Base-by-base conservation (phyloP, 345 rosid species). In the Cardamine chenopodiifolia region DNA sequence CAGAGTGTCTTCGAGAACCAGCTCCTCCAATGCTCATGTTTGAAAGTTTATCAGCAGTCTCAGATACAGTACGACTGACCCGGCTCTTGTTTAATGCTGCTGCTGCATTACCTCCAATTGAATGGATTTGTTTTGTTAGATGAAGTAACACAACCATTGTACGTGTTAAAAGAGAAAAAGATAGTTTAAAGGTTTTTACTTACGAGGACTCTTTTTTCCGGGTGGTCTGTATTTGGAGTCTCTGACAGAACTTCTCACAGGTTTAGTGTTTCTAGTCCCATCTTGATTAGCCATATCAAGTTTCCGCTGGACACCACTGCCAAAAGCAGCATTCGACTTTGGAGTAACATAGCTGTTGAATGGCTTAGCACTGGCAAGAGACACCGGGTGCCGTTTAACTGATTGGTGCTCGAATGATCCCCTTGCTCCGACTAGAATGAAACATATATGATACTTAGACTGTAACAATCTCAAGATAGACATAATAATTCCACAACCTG, bases 151-250 rank as follows among this genome's bases (percentile, higher is more conserved):
- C 47, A 77, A 56, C 37, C 31, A 47, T 29, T 34, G 31, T 45
- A 39, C 11, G 25, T 17, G 17, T n/a, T 62, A 13, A 35, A 53
- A 23, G 28, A 25, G 10, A n/a, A 7, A 44, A 10, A 9, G n/a
- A 13, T 18, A 5, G 15, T 23, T 63, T 20, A 1, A 4, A 68
- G 40, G 17, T 18, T 60, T 59, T 76, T 64, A 79, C 96, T 87
- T 86, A 95, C 99, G 53, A 75, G 90, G 88, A 71, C 86, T 89
- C 72, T 81, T 90, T 86, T 83, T 89, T 66, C 89, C 96, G 0
- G 89, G 96, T 37, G 91, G 90, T 55, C 75, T 91, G 79, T 92
- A 92, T 72, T 73, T 90, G 58, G 84, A 72, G 69, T 81, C 95
- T 74, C 60, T 86, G 42, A 72, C 54, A 70, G 80, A 62, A 70